Conservation (phyloP, 225 moss, liverwort and hornwort genomes). For the Pseudoscleropodium purum region DNA sequence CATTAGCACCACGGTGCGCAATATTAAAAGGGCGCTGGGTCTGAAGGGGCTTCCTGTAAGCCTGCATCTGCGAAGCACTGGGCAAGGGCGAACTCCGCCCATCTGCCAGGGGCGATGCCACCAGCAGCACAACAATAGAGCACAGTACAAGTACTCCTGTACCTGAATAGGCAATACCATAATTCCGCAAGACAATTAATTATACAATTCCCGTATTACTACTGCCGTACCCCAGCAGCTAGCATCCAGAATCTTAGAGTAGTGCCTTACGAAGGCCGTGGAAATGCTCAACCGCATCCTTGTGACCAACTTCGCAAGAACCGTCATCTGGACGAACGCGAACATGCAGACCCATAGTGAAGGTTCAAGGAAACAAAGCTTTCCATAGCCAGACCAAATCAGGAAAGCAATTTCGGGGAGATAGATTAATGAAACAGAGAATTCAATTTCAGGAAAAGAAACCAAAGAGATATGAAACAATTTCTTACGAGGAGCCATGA, state of each 20-base stretch:
- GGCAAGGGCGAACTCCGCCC: neutral
- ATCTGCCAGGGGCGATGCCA: neutral
- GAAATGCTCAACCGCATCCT: neutral
- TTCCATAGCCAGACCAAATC: neutral
- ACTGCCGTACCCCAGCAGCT: neutral
- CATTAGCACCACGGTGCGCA: conserved; percentile 68
- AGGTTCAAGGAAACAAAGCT: neutral
- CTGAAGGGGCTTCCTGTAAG: conserved; percentile 24
- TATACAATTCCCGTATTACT: no score
- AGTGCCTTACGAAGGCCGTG: neutral
- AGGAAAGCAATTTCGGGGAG: neutral
- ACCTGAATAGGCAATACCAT: neutral
- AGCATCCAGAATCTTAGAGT: neutral
- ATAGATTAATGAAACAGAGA: neutral
- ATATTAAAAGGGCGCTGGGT: conserved; percentile 51
- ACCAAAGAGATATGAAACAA: neutral
- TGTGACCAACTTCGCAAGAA: neutral
- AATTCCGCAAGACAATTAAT: neutral
- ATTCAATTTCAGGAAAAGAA: neutral
- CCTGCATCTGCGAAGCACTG: neutral
- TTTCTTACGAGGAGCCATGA: conserved; percentile 5
- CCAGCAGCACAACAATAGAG: neutral
- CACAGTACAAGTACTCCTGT: neutral
- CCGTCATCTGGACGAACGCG: neutral
- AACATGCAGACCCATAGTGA: neutral